A percentile compares a stretch with the other conserved stretches of the same genome.
Conservation (phyloP, 148 eudicot species). For the Nyssa sinensis region DNA sequence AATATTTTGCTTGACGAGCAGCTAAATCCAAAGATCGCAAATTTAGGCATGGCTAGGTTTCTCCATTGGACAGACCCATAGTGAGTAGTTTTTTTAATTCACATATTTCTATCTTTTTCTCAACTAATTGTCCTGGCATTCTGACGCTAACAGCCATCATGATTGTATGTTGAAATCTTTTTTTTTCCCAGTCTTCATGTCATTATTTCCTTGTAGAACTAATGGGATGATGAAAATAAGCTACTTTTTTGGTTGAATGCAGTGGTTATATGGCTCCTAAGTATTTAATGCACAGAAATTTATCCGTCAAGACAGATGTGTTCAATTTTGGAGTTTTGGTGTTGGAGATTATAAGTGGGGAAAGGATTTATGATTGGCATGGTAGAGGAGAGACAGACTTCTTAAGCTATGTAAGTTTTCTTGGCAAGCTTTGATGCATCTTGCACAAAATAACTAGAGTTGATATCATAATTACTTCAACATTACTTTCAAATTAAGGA, state of each 20-base stretch:
- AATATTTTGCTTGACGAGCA: constrained; percentile 69
- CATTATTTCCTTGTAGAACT: background rate
- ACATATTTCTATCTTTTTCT: background rate
- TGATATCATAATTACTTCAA: background rate
- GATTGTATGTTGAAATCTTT: background rate
- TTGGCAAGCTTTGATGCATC: too few species aligned
- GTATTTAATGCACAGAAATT: too few species aligned
- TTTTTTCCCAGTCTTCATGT: background rate
- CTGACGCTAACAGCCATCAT: background rate
- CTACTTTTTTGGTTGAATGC: constrained; percentile 23
- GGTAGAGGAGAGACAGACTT: constrained; percentile 64
- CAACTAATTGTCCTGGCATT: background rate
- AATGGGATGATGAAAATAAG: background rate
- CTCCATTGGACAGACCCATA: too few species aligned
- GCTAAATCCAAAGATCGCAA: constrained; percentile 65
- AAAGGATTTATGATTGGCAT: constrained; percentile 35
- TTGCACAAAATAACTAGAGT: too few species aligned
- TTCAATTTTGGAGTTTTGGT: constrained; percentile 73
- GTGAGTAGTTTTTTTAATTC: constrained; percentile 44
- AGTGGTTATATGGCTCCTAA: constrained; percentile 95
- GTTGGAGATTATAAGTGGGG: too few species aligned
- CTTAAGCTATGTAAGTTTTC: constrained; percentile 66
- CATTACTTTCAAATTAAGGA: background rate
- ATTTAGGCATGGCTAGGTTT: constrained; percentile 87
- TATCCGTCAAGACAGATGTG: constrained; percentile 81